phyloP scores from a whole-genome alignment of 2,329 filamentous ascomycete species.

The Alternaria postmessia region DNA sequence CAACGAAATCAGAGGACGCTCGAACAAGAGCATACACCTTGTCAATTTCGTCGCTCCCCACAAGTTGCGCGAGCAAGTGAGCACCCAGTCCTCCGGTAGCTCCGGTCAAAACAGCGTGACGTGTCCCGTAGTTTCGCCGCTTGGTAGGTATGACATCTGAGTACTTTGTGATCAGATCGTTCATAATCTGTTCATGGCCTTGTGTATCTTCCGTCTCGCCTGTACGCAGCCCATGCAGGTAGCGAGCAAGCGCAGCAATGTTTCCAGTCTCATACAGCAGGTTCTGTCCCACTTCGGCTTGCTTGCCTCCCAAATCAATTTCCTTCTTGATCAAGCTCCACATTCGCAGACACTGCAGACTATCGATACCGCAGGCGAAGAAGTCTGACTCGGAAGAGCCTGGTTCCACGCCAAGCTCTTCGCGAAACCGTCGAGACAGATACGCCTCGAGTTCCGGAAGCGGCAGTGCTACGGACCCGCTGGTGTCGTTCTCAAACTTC shows the following conservation, averaged over 20 bases:
- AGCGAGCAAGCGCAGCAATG: constrained; percentile 55
- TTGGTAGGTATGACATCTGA: constrained; percentile 32
- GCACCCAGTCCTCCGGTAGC: constrained; percentile 71
- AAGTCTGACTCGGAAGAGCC: constrained; percentile 61
- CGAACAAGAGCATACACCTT: constrained; percentile 64
- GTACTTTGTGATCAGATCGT: constrained; percentile 57
- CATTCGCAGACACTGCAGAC: constrained; percentile 65
- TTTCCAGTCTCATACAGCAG: constrained; percentile 67
- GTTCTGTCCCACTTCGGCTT: constrained; percentile 60
- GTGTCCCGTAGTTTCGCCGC: neutral
- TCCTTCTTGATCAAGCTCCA: constrained; percentile 61
- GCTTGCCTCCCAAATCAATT: constrained; percentile 57
- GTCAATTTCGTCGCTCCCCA: constrained; percentile 35
- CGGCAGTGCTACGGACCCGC: constrained; percentile 33
- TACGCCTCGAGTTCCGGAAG: constrained; percentile 44
- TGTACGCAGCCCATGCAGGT: constrained; percentile 55
- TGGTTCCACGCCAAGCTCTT: constrained; percentile 29
- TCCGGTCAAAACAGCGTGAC: constrained; percentile 62
- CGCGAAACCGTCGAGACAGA: constrained; percentile 28
- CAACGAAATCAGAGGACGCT: constrained; percentile 49
- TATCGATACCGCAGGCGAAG: constrained; percentile 66
- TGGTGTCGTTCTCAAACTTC: constrained; percentile 30
- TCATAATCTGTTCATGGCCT: constrained; percentile 56
- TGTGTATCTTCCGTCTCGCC: constrained; percentile 46
- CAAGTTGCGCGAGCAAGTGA: constrained; percentile 59